These are phyloP conservation scores for Nectriaceae sp. DNA, from an alignment of 2,329 filamentous ascomycete species.

Conservation along the genomic window DNA sequence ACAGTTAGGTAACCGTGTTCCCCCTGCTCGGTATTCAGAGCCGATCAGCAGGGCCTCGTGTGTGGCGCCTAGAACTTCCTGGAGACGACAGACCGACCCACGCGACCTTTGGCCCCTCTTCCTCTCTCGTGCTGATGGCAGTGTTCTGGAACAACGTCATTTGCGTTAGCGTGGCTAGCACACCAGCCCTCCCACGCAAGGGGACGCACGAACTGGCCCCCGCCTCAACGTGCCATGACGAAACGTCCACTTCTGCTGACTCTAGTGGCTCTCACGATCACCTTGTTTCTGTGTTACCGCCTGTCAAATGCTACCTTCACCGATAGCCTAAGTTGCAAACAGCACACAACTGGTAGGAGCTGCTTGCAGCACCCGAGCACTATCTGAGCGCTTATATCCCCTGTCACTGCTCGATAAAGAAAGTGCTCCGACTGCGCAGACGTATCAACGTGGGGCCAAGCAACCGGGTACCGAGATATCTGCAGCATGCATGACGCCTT, in stretches of 20 bases:
- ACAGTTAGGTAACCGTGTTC: too few species aligned
- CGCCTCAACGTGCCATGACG: conserved; percentile 28
- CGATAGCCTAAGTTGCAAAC: too few species aligned
- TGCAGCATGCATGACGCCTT: conserved; percentile 11
- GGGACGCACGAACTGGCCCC: conserved; percentile 13
- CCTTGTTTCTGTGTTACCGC: background rate
- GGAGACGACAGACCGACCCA: too few species aligned
- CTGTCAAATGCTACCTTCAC: too few species aligned
- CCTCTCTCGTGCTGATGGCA: conserved; percentile 1
- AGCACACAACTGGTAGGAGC: too few species aligned
- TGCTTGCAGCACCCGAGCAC: too few species aligned
- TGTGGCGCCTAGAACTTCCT: background rate
- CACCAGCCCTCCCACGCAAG: background rate
- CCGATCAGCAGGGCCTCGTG: background rate
- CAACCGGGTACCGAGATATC: conserved; percentile 1
- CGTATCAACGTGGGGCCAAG: too few species aligned
- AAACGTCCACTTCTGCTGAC: background rate
- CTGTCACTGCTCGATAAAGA: conserved; percentile 1
- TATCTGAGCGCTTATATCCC: too few species aligned
- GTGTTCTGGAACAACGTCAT: conserved; percentile 20
- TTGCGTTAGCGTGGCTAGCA: conserved; percentile 13
- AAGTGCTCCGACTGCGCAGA: conserved; percentile 4
- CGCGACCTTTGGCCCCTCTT: too few species aligned
- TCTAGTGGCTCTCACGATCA: background rate
- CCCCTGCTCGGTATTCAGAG: background rate